Conservation (phyloP, 2,329 filamentous ascomycete genomes). For the Colletotrichum phormii region DNA sequence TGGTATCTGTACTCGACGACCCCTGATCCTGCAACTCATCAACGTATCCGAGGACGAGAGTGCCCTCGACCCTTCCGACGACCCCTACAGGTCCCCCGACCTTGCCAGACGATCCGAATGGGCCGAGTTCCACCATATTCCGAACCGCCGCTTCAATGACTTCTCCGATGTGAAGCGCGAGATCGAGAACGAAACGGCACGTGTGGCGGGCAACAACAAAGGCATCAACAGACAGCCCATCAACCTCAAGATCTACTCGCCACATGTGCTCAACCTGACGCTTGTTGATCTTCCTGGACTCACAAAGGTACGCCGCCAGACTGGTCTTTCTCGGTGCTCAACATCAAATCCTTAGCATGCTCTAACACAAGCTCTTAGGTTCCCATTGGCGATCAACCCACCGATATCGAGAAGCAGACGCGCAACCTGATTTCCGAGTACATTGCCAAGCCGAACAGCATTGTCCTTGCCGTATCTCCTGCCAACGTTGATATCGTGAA, state of each 20-base stretch:
- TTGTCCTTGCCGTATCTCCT: conserved; percentile 94
- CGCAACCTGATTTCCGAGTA: conserved; percentile 97
- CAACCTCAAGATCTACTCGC: conserved; percentile 98
- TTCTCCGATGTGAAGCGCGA: conserved; percentile 95
- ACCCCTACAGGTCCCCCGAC: conserved; percentile 82
- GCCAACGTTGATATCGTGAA: conserved; percentile 99
- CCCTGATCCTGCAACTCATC: conserved; percentile 97
- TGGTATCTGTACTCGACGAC: conserved; percentile 94
- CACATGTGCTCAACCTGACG: conserved; percentile 94
- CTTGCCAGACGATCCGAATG: conserved; percentile 77
- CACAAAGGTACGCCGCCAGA: conserved; percentile 76
- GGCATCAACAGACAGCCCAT: conserved; percentile 98
- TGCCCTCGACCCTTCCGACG: conserved; percentile 71
- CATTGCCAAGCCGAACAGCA: conserved; percentile 98
- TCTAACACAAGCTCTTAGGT: conserved; percentile 64
- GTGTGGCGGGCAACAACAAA: conserved; percentile 94
- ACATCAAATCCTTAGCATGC: not conserved
- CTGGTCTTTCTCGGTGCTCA: not conserved
- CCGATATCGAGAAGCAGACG: conserved; percentile 98
- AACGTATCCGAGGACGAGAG: conserved; percentile 83
- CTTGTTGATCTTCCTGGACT: conserved; percentile 95
- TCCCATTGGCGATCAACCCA: conserved; percentile 96
- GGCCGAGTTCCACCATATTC: conserved; percentile 97
- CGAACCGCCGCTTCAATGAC: conserved; percentile 88
- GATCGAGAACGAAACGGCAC: conserved; percentile 95